Base-by-base conservation (phyloP, 2,329 filamentous ascomycete species). In the Lecanosticta acicola region DNA sequence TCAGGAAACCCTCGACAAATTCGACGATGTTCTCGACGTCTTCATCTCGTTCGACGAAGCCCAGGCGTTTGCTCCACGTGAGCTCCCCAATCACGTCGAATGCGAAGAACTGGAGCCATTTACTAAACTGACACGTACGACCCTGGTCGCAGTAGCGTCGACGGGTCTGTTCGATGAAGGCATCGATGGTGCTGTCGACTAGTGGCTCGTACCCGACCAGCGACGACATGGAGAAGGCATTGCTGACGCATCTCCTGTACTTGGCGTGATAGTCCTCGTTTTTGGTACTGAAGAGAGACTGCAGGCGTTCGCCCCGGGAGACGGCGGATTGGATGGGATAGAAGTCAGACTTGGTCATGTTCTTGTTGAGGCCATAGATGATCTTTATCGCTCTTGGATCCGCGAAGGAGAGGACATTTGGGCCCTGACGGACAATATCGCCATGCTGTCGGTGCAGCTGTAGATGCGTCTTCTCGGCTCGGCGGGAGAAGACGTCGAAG, bases 301-400 rank as follows among this genome's bases (percentile, higher is more conserved):
- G 78, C 0, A 89, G 73, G 2, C 78, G 75, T 50, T 77, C 74
- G 17, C 86, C 86, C 50, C 84, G 80, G 16, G 81, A 76, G 1
- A 87, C 77, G 0, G 84, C 80, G 65, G 87, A 81, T 61, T 90
- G 86, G 2, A 90, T 84, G 0, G 84, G 78, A 60, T 91, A 91
- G 63, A 91, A 91, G 53, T 86, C 81, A 21, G 84, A 88, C 81
- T 93, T 93, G 39, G 78, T 69, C 56, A 88, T 85, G 0, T 85
- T 85, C 66, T 90, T 90, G 63, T 90, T 91, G 35, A 91, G 67
- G 0, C 86, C 86, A 63, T 93, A 94, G 36, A 93, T 90, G 9
- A 72, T 71, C 66, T 85, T 86, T 55, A 91, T 71, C 0, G 85
- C 84, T 48, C 77, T 78, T 0, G 87, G 85, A 54, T 87, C 78